A percentile compares a stretch with the other conserved stretches of the same genome.
phyloP scores from a whole-genome alignment of 768 basidiomycete species.

The Tulasnella sp. region DNA sequence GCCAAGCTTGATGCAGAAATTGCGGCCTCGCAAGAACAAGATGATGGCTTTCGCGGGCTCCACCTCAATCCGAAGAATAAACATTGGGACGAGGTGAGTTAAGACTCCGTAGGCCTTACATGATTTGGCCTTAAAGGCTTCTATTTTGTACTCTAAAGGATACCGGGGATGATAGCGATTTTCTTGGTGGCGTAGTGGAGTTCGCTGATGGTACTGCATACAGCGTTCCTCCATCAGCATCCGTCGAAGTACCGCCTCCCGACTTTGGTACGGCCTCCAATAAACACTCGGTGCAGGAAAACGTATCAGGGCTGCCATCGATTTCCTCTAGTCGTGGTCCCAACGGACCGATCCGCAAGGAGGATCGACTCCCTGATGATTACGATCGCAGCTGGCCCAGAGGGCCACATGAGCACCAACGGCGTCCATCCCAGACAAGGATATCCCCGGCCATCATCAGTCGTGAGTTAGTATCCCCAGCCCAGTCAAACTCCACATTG shows the following conservation, averaged over 20 bases:
- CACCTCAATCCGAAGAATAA: slow-evolving; percentile 89
- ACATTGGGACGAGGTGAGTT: slow-evolving; percentile 93
- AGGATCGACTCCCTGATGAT: slow-evolving; percentile 85
- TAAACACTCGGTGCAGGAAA: background rate
- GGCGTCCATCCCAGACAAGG: background rate
- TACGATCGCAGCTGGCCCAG: slow-evolving; percentile 97
- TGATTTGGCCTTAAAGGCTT: slow-evolving; percentile 40
- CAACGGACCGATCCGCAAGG: slow-evolving; percentile 56
- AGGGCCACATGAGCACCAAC: slow-evolving; percentile 29
- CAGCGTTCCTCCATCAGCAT: slow-evolving; percentile 47
- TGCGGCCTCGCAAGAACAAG: slow-evolving; percentile 39
- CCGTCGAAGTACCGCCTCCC: slow-evolving; percentile 6
- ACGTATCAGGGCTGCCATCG: too few species aligned
- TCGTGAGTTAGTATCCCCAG: slow-evolving; percentile 29
- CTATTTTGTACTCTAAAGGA: slow-evolving; percentile 45
- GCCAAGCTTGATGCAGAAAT: slow-evolving; percentile 23
- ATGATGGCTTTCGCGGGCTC: slow-evolving; percentile 84
- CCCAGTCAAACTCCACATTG: slow-evolving; percentile 43
- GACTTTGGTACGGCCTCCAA: background rate
- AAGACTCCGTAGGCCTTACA: background rate
- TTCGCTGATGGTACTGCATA: slow-evolving; percentile 94
- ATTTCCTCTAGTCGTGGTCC: background rate
- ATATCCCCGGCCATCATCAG: slow-evolving; percentile 27
- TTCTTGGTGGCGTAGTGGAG: slow-evolving; percentile 80
- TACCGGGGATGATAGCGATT: slow-evolving; percentile 73